Percentiles rank a stretch among this genome's conserved stretches.
Evolutionary conservation across 352 stramenopile genomes (phyloP).

Genomic region (Globisporangium orthogonon): DNA sequence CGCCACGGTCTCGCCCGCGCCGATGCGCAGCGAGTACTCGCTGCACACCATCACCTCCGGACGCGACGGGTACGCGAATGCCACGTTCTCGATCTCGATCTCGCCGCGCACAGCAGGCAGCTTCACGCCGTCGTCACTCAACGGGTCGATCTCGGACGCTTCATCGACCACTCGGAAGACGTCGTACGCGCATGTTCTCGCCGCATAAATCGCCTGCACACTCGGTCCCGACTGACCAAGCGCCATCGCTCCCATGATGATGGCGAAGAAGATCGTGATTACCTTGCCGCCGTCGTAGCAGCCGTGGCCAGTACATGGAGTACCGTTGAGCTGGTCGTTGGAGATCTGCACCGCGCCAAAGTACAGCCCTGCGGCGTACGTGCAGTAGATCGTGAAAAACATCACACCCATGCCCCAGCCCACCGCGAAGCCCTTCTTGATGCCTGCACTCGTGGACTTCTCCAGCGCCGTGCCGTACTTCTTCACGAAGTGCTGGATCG

Average conservation of each 20-base stretch:
- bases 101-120: conserved; percentile 4
- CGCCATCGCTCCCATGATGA: conserved; percentile 71
- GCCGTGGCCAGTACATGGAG: conserved; percentile 19
- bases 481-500: conserved; percentile 39
- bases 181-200: conserved; percentile 45
- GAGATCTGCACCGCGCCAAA: conserved; percentile 64
- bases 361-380: conserved; percentile 75
- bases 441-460: conserved; percentile 35
- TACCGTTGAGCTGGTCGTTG: conserved; percentile 37
- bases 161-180: conserved; percentile 67
- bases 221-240: conserved; percentile 62
- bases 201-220: conserved; percentile 47
- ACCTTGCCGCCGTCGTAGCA: conserved; percentile 68
- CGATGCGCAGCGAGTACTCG: conserved; percentile 53
- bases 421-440: conserved; percentile 44
- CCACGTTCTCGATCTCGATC: conserved; percentile 84
- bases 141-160: conserved; percentile 46
- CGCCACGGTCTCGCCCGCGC: conserved; percentile 50
- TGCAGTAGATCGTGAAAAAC: conserved; percentile 61
- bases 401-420: conserved; percentile 56
- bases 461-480: conserved; percentile 53
- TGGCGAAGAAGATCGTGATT: conserved; percentile 60
- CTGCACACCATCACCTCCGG: conserved; percentile 51
- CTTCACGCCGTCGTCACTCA: conserved; percentile 7
- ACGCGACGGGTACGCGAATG: conserved; percentile 57